Conservation (phyloP, 2,329 filamentous ascomycete species). For the Botrytis deweyae region DNA sequence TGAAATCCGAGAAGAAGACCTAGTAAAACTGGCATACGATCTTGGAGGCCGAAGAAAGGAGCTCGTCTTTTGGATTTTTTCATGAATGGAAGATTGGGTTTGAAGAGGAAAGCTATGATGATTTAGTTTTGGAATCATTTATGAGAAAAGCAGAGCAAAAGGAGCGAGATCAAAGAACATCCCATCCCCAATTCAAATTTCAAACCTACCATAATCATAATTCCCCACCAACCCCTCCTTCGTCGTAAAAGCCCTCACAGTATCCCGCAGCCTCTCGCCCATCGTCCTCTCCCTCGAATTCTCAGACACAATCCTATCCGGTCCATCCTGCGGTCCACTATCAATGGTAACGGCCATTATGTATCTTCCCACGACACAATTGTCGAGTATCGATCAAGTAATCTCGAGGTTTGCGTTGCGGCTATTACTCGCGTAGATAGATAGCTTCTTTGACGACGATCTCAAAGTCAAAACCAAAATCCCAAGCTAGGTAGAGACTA, state of each 20-base stretch:
- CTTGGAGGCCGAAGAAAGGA: conserved; percentile 83
- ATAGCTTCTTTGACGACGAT: neutral
- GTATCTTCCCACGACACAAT: neutral
- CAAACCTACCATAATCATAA: conserved; percentile 74
- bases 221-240: conserved; percentile 72
- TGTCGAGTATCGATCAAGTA: neutral
- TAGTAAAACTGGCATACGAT: conserved; percentile 72
- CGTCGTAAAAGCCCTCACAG: conserved; percentile 49
- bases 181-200: conserved; percentile 43
- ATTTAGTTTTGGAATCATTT: conserved; percentile 18
- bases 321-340: conserved; percentile 36
- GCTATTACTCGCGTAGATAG: neutral
- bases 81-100: conserved; percentile 76
- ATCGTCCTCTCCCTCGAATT: conserved; percentile 43
- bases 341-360: conserved; percentile 34
- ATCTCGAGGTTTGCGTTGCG: neutral
- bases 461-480: neutral
- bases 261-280: conserved; percentile 43
- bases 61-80: conserved; percentile 57
- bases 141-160: neutral
- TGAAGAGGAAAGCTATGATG: conserved; percentile 67
- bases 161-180: neutral
- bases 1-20: conserved; percentile 75
- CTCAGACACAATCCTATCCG: conserved; percentile 47
- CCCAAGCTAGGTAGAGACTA: neutral